A percentile compares a stretch with the other conserved stretches of the same genome.
These are phyloP conservation scores for Fusarium buxicola DNA, from an alignment of 2,329 filamentous ascomycete genomes.

Conservation along the genomic window DNA sequence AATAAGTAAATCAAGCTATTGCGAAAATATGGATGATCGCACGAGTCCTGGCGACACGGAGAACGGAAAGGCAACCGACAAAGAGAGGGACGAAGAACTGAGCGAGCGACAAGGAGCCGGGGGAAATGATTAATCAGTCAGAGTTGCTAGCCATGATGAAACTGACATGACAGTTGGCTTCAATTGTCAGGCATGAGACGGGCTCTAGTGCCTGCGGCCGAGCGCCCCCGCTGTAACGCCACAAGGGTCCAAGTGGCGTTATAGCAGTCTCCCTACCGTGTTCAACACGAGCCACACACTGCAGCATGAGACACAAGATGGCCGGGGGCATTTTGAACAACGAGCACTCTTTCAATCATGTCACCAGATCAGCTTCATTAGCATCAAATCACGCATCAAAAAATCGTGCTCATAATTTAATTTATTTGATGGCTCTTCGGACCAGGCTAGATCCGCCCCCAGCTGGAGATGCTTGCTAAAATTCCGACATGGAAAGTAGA, in stretches of 20 bases:
- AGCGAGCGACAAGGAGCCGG: constrained; percentile 25
- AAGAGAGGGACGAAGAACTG: constrained; percentile 24
- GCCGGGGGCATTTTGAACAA: too few relatives aligned
- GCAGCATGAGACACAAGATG: background rate
- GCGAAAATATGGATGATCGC: constrained; percentile 2
- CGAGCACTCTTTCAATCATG: background rate
- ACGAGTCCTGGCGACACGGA: background rate
- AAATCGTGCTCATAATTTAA: constrained; percentile 35
- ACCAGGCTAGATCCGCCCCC: constrained; percentile 42
- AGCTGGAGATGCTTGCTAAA: constrained; percentile 37
- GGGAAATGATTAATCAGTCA: constrained; percentile 26
- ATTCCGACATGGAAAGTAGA: constrained; percentile 34
- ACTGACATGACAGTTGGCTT: constrained; percentile 47
- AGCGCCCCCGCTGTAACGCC: constrained; percentile 27
- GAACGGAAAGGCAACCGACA: background rate
- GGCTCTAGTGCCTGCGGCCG: background rate
- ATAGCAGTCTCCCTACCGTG: constrained; percentile 10
- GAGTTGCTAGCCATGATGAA: constrained; percentile 44
- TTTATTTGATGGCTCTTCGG: constrained; percentile 42
- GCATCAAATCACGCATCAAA: background rate
- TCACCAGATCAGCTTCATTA: background rate
- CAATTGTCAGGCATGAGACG: constrained; percentile 32
- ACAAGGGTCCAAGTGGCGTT: constrained; percentile 30
- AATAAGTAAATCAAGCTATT: background rate
- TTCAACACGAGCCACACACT: constrained; percentile 7